Base-by-base conservation (phyloP, 2,329 filamentous ascomycete genomes). In the Didymella pinodella region DNA sequence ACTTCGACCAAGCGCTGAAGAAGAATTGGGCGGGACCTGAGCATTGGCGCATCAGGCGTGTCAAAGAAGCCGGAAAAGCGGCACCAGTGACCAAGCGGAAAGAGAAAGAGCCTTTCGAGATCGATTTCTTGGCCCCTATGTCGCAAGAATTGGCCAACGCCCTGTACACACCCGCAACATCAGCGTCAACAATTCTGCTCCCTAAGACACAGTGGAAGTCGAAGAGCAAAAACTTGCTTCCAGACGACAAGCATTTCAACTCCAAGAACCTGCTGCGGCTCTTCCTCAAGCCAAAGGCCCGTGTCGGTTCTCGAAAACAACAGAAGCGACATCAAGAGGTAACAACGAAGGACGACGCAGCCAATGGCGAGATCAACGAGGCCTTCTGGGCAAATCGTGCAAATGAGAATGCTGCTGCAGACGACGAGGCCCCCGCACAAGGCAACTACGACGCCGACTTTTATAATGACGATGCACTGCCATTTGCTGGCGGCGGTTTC, bases 1-100 rank as follows among this genome's bases (percentile, higher is more conserved):
- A 98, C 80, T 99, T 99, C 73, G 95, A 99, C 76, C 92, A 97
- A 72, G 93, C 94, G 2, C 81, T 98, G 43, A 92, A 95, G 75
- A 98, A 97, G 84, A 97, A 97, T 72, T 99, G 95, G 94, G 90
- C 90, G 6, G 96, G 93, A 48, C 94, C 95, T n/a, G 95, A 98
- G 76, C 95, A 99, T 78, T 99, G 95, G 95, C 90, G 94, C 66
- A 98, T 99, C 73, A 86, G 91, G 63, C 92, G 93, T 73, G 95
- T 99, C 77, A 98, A 98, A 69, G 85, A 88, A 55, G 78, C 75
- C 14, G 82, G 77, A 69, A 93, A 93, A 77, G 82, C 85, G 14
- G 80, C 79, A 31, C 77, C 80, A 69, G 69, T 85, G 77, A 71
- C 88, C 64, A 87, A 88, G 69, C 87, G 93, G 63, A 98, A 97